phyloP scores from a whole-genome alignment of 1,284 basidiomycete genomes.

The Leccinum griseonigrum region DNA sequence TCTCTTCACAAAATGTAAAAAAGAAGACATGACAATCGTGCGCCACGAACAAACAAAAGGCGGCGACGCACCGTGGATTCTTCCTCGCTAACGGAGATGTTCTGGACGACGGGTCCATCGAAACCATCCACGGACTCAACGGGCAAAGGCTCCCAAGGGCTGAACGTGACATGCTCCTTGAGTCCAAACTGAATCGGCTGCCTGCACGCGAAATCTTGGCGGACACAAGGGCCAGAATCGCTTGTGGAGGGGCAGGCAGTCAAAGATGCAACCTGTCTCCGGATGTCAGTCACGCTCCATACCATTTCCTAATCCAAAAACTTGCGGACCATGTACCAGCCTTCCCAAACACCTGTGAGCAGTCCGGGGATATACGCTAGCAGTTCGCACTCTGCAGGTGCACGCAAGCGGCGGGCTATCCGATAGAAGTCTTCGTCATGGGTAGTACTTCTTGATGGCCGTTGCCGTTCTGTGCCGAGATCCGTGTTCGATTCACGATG shows the following conservation, averaged over 20 bases:
- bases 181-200: slow-evolving; percentile 35
- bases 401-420: slow-evolving; percentile 26
- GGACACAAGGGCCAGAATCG: slow-evolving; percentile 7
- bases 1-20: slow-evolving; percentile 16
- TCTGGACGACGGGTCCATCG: slow-evolving; percentile 26
- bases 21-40: slow-evolving; percentile 25
- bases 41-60: slow-evolving; percentile 1
- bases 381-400: slow-evolving; percentile 24
- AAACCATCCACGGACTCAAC: slow-evolving; percentile 22
- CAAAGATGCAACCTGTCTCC: slow-evolving; percentile 29
- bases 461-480: slow-evolving; percentile 32
- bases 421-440: slow-evolving; percentile 45
- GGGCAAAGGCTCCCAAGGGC: slow-evolving; percentile 33
- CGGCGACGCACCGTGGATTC: slow-evolving; percentile 24
- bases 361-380: slow-evolving; percentile 39
- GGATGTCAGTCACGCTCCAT: slow-evolving; percentile 17
- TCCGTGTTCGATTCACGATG: slow-evolving; percentile 33
- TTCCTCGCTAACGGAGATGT: slow-evolving; percentile 23
- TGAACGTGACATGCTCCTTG: slow-evolving; percentile 31
- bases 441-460: slow-evolving; percentile 34
- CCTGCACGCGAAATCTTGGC: slow-evolving; percentile 33
- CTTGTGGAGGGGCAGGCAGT: slow-evolving; percentile 16
- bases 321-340: slow-evolving; percentile 48
- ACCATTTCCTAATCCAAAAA: slow-evolving; percentile 16
- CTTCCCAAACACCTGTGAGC: slow-evolving; percentile 57